Base-by-base conservation (phyloP, 208 protist genomes). In the Wallacemonas sp. region DNA sequence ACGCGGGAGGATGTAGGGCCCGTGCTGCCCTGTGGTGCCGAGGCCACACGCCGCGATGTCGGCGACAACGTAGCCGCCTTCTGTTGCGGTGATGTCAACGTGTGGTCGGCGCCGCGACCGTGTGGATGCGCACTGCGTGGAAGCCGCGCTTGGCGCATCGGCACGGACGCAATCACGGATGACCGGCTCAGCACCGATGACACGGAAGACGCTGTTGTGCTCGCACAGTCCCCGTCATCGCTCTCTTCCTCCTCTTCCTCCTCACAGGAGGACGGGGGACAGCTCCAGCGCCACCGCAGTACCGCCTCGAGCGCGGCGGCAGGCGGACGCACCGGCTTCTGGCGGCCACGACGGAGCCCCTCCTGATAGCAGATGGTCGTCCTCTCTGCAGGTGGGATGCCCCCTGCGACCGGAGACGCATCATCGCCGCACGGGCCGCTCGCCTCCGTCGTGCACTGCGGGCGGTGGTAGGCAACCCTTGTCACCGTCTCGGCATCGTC, bases 281-380 rank as follows among this genome's bases (percentile, higher is more conserved):
- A 66, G 65, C 78, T 83, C 78, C 72, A 79, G 2, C 78, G 78
- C 78, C 78, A 83, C 13, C 78, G 78, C 62, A 46, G 39, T 44
- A 77, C 78, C 27, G 58, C 62, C 8, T 61, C 45, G 17, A 79
- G 15, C 17, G 52, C 29, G 19, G 29, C 36, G 3, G 76, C 66
- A 6, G 36, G 50, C 1, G 68, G 58, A 2, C 68, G 50, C 9
- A 50, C 59, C 1, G 62, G 55, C 17, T 63, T 65, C 15, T 67
- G 72, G 2, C 78, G 61, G 19, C 58, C 66, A 19, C 44, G 36
- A 37, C 60, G 30, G 13, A 48, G 38, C 6, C 39, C 38, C 30
- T 62, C 55, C 17, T 37, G 38, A 46, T 57, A 57, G 32, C 50
- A 57, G n/a, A 57, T 9, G 26, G 58, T 48, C 0, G 32, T 9